Evolutionary conservation across 495 filamentous ascomycete genomes (phyloP).

Genomic region (Entonaema liquescens): DNA sequence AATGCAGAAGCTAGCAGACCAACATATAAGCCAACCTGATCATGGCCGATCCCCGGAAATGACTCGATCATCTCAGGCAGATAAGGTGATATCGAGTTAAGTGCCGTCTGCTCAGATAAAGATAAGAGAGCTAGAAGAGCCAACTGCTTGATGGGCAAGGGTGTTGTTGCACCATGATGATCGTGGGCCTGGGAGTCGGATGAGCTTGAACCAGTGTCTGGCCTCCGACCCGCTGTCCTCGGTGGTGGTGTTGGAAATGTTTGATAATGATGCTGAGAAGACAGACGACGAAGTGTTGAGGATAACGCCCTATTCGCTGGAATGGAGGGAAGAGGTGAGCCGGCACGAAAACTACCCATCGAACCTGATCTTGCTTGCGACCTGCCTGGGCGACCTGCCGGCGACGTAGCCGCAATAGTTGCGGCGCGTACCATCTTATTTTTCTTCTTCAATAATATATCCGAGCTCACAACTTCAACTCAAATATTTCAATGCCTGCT

Average conservation of each 20-base stretch:
- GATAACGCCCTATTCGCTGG: slow-evolving; percentile 33
- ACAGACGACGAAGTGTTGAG: slow-evolving; percentile 61
- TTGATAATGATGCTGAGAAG: slow-evolving; percentile 76
- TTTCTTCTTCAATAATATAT: slow-evolving; percentile 19
- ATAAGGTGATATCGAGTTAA: slow-evolving; percentile 97
- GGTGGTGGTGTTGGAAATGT: slow-evolving; percentile 94
- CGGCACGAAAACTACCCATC: slow-evolving; percentile 59
- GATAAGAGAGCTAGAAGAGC: slow-evolving; percentile 86
- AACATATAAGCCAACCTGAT: slow-evolving; percentile 85
- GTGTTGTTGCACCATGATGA: slow-evolving; percentile 59
- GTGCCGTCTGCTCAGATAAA: slow-evolving; percentile 91
- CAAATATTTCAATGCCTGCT: slow-evolving; percentile 7
- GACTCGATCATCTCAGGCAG: slow-evolving; percentile 88
- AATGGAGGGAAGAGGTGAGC: slow-evolving; percentile 52
- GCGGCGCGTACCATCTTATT: slow-evolving; percentile 50
- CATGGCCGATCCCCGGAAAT: slow-evolving; percentile 79
- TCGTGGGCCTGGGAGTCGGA: slow-evolving; percentile 47
- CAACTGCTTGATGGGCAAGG: slow-evolving; percentile 84
- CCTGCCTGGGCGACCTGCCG: slow-evolving; percentile 35
- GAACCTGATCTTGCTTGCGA: slow-evolving; percentile 38
- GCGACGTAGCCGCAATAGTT: slow-evolving; percentile 35
- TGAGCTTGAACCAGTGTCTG: slow-evolving; percentile 40
- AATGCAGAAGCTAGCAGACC: slow-evolving; percentile 89
- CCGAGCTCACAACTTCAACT: slow-evolving; percentile 24
- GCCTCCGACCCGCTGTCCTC: slow-evolving; percentile 63